Percentiles rank a stretch among this genome's conserved stretches.
phyloP scores from a whole-genome alignment of 2,329 filamentous ascomycete genomes.

The Cephalotrichum gorgonifer region DNA sequence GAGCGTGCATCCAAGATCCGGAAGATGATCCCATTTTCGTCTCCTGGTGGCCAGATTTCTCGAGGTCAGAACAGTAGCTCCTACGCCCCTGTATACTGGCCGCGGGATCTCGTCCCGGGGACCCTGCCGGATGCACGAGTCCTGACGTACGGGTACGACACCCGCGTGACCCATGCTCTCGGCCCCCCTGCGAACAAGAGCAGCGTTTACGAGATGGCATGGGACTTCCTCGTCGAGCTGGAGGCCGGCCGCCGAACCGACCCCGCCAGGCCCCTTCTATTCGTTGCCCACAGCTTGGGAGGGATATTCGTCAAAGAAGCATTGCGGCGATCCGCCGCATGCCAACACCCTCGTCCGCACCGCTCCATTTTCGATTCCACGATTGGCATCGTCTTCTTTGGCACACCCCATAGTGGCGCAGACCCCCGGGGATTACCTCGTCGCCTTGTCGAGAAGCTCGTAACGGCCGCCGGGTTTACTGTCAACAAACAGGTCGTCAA shows the following conservation, averaged over 20 bases:
- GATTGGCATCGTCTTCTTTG: slow-evolving; percentile 20
- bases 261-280: slow-evolving; percentile 15
- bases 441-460: not conserved
- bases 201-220: slow-evolving; percentile 20
- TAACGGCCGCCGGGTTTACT: not conserved
- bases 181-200: slow-evolving; percentile 13
- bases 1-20: not conserved
- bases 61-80: not conserved
- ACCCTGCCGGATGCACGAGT: slow-evolving; percentile 14
- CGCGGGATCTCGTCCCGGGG: slow-evolving; percentile 12
- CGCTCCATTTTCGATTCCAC: slow-evolving; percentile 13
- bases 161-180: slow-evolving; percentile 14
- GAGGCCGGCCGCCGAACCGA: slow-evolving; percentile 16
- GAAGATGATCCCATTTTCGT: not conserved
- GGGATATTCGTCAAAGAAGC: slow-evolving; percentile 21
- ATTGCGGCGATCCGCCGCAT: slow-evolving; percentile 8
- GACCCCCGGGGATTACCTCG: slow-evolving; percentile 10
- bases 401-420: slow-evolving; percentile 20
- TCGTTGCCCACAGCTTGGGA: slow-evolving; percentile 22
- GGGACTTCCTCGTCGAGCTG: slow-evolving; percentile 21
- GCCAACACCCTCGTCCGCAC: slow-evolving; percentile 7
- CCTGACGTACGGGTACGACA: slow-evolving; percentile 20
- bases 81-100: slow-evolving; percentile 13
- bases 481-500: not conserved
- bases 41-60: not conserved